Evolutionary conservation across 2,329 filamentous ascomycete genomes (phyloP).

Genomic region (Aschersonia sp.): DNA sequence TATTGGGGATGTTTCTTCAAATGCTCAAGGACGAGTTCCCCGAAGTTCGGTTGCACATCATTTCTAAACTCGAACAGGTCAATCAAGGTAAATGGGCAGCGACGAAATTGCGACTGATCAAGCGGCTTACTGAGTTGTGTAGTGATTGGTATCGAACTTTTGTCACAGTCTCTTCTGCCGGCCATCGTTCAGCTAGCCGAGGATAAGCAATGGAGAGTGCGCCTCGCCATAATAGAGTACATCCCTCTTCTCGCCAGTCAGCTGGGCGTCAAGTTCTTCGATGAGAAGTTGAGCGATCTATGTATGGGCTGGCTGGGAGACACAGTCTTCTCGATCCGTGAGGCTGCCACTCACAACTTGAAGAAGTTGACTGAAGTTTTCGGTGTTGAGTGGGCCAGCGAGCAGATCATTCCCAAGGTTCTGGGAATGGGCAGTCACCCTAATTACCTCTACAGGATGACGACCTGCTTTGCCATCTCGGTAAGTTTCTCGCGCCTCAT

Average conservation of each 20-base stretch:
- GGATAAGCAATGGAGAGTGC: conserved; percentile 98
- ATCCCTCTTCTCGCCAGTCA: conserved; percentile 93
- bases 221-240: conserved; percentile 97
- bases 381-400: conserved; percentile 92
- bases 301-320: conserved; percentile 99
- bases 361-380: conserved; percentile 99
- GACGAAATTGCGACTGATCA: too few relatives aligned
- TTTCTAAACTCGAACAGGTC: conserved; percentile 97
- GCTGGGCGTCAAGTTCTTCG: conserved; percentile 93
- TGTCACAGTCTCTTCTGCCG: conserved; percentile 91
- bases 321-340: conserved; percentile 95
- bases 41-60: conserved; percentile 95
- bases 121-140: background rate
- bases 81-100: conserved; percentile 59
- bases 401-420: conserved; percentile 95
- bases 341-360: conserved; percentile 92
- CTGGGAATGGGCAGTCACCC: conserved; percentile 97
- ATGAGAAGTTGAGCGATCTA: conserved; percentile 86
- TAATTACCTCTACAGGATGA: conserved; percentile 99
- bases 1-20: conserved; percentile 95
- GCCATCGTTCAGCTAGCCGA: conserved; percentile 96
- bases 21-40: conserved; percentile 99
- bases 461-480: conserved; percentile 97
- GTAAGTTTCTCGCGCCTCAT: conserved; percentile 38
- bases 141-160: conserved; percentile 96